phyloP scores from a whole-genome alignment of 106 monocot genomes.

The Dendrobium catenatum region DNA sequence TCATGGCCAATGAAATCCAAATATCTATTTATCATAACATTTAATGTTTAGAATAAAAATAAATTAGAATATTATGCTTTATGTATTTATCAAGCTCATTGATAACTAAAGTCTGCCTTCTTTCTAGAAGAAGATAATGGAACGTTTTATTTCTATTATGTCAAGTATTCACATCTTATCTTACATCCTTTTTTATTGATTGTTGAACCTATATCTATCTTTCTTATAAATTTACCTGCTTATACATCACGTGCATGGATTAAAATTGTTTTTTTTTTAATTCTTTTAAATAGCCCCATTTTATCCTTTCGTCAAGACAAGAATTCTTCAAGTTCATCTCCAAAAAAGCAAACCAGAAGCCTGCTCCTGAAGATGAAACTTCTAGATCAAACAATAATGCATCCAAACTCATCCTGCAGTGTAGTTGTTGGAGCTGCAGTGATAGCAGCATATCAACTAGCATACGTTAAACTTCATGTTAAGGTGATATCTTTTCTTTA shows the following conservation, averaged over 20 bases:
- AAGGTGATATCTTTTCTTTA: conserved; percentile 18
- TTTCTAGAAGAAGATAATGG: background rate
- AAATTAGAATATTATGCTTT: background rate
- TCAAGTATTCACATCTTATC: background rate
- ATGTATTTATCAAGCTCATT: background rate
- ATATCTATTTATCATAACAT: background rate
- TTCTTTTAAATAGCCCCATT: conserved; percentile 26
- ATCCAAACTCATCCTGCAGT: conserved; percentile 40
- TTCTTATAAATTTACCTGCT: background rate
- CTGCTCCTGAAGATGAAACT: conserved; percentile 24
- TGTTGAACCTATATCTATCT: background rate
- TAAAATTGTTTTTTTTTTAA: background rate
- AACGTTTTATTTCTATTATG: background rate
- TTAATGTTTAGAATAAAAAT: background rate
- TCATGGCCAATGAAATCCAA: background rate
- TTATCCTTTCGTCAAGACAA: conserved; percentile 38
- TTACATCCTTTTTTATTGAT: background rate
- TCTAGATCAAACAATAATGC: conserved; percentile 19
- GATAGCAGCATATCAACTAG: conserved; percentile 46
- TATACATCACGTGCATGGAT: background rate
- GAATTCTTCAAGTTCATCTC: conserved; percentile 36
- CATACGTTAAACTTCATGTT: conserved; percentile 24
- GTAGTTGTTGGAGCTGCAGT: conserved; percentile 36
- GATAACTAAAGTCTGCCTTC: background rate
- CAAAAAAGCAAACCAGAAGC: conserved; percentile 15